Evolutionary conservation across 768 basidiomycete genomes (phyloP), one percentile per base, ranked within the genome.

Genomic region (Lyophyllum shimeji): DNA sequence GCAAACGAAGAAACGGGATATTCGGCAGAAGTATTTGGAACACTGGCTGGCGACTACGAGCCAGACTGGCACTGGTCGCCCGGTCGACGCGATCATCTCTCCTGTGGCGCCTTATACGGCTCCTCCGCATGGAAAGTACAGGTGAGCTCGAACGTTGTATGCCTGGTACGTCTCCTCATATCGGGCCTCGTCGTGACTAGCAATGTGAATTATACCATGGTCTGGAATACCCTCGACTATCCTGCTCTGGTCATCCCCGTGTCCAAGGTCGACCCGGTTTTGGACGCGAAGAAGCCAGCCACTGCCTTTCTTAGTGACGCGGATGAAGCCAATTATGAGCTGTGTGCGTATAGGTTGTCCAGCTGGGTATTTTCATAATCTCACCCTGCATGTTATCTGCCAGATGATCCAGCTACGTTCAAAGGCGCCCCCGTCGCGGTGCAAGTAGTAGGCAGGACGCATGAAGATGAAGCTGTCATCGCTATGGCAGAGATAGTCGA

Each of bases 381-480:
- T 39, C 5, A 50, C 11, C 5, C 13, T 23, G 17, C 23, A 13
- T 37, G 23, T 17, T 15, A 23, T 18, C 9, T n/a, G 24, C 17
- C 17, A 87, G 89, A 89, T 62, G 72, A 84, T 20, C 86, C 87
- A 0, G 70, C 74, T 18, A 73, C 65, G 0, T 89, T 80, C 66
- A 68, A 67, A 53, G 78, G 82, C 53, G 84, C 83, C 0, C 89
- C 90, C 0, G 73, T 91, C 17, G 70, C 75, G 6, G 65, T 92
- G 27, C 90, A 92, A 66, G 65, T 91, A 7, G 75, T 90, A 8
- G 87, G 86, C 2, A 76, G 84, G 43, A 87, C 85, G 5, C 71
- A 83, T 55, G 90, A 91, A 62, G 90, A 92, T 62, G 90, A 92
- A 62, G 89, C 83, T 0, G 80, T 89, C 1, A 79, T 91, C 50